Conservation (phyloP, 2,329 filamentous ascomycete species). For the Daldinia sp. region DNA sequence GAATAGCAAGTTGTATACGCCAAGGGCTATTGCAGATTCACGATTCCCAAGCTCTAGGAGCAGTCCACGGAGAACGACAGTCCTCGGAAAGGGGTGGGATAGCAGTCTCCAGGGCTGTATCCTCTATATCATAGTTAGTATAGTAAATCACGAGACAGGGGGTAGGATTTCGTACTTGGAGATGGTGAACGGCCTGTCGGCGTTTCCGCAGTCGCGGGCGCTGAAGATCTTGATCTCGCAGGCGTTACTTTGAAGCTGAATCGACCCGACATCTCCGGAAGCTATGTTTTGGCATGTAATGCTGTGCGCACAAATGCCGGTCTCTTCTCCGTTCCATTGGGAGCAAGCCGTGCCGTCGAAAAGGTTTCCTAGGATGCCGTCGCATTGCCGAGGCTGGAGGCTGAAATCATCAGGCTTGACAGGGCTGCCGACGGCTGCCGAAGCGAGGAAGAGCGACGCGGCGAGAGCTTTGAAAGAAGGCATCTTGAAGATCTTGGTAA, state of each 20-base stretch:
- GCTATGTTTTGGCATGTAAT: neutral
- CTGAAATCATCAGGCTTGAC: neutral
- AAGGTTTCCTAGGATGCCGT: neutral
- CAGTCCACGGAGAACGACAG: neutral
- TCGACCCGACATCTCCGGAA: neutral
- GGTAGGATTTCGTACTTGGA: neutral
- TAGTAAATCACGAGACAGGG: neutral
- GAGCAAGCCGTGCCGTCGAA: neutral
- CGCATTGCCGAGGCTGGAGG: neutral
- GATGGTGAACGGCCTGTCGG: neutral
- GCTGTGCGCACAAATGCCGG: neutral
- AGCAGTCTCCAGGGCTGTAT: neutral
- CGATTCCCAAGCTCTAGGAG: neutral
- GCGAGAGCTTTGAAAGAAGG: constrained; percentile 1
- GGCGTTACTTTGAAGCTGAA: neutral
- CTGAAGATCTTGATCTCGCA: constrained; percentile 6
- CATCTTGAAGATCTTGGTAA: neutral
- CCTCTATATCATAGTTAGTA: neutral
- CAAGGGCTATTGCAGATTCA: neutral
- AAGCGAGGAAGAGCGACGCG: neutral
- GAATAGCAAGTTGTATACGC: neutral
- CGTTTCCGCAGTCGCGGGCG: neutral
- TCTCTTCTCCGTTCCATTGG: neutral
- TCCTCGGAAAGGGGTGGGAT: neutral
- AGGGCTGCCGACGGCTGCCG: neutral